Percentiles rank a stretch among this genome's conserved stretches.
phyloP scores from a whole-genome alignment of 768 basidiomycete species.

The Amanita subjunquillea region DNA sequence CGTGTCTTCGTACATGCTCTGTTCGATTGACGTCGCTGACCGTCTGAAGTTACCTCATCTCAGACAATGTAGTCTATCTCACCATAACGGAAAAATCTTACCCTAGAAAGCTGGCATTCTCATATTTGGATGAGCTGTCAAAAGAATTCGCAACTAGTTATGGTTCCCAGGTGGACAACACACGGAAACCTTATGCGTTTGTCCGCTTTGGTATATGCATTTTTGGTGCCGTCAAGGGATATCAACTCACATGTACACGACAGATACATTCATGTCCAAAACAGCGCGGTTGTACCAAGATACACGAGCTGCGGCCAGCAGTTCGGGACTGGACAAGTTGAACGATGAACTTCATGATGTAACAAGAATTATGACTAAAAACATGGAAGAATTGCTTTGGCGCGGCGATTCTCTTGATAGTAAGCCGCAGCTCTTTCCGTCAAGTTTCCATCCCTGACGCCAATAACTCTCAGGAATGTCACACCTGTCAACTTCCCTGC shows the following conservation, averaged over 20 bases:
- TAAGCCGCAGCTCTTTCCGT: slow-evolving; percentile 26
- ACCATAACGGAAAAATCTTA: slow-evolving; percentile 96
- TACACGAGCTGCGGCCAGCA: slow-evolving; percentile 66
- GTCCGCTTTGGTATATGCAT: slow-evolving; percentile 81
- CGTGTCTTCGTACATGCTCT: slow-evolving; percentile 20
- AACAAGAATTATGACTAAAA: slow-evolving; percentile 99
- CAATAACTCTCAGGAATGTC: slow-evolving; percentile 63
- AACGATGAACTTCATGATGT: slow-evolving; percentile 98
- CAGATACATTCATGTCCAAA: slow-evolving; percentile 98
- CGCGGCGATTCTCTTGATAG: slow-evolving; percentile 95
- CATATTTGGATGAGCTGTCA: slow-evolving; percentile 91
- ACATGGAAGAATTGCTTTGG: slow-evolving; percentile 99
- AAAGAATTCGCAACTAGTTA: slow-evolving; percentile 94
- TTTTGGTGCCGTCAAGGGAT: background rate
- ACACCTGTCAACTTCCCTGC: slow-evolving; percentile 85
- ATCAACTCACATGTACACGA: background rate
- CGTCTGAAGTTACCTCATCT: slow-evolving; percentile 76
- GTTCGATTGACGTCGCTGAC: background rate
- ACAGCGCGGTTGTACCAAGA: slow-evolving; percentile 93
- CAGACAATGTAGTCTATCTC: slow-evolving; percentile 90
- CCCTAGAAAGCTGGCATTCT: slow-evolving; percentile 94
- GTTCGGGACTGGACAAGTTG: slow-evolving; percentile 69
- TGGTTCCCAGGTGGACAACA: slow-evolving; percentile 85
- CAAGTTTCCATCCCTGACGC: background rate
- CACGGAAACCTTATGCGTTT: slow-evolving; percentile 96